phyloP scores from a whole-genome alignment of 352 stramenopile genomes.

The Globisporangium cylindrosporum region DNA sequence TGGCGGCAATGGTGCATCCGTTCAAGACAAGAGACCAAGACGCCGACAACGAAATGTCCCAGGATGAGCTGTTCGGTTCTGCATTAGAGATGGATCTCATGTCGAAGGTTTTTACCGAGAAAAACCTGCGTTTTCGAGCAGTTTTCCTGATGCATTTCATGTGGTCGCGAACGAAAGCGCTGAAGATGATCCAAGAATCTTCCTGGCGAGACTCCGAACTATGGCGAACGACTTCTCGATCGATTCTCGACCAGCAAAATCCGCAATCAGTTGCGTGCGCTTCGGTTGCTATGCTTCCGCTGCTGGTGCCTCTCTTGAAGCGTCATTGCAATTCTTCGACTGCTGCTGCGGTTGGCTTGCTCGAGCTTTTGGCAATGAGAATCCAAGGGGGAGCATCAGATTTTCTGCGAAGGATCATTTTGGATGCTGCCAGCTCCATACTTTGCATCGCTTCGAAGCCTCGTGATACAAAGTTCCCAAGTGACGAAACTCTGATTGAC shows the following conservation, averaged over 20 bases:
- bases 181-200: slow-evolving; percentile 30
- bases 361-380: slow-evolving; percentile 38
- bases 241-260: slow-evolving; percentile 32
- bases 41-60: neutral
- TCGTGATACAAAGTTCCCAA: neutral
- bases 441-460: slow-evolving; percentile 26
- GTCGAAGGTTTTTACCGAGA: slow-evolving; percentile 23
- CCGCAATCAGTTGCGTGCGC: slow-evolving; percentile 24
- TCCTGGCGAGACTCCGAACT: slow-evolving; percentile 40
- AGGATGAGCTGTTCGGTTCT: slow-evolving; percentile 8
- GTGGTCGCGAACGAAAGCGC: slow-evolving; percentile 37
- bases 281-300: slow-evolving; percentile 35
- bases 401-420: slow-evolving; percentile 24
- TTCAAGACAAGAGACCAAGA: slow-evolving; percentile 22
- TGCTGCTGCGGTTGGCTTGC: slow-evolving; percentile 35
- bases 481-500: neutral
- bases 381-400: slow-evolving; percentile 29
- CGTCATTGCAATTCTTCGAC: slow-evolving; percentile 28
- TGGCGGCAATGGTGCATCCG: slow-evolving; percentile 32
- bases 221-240: slow-evolving; percentile 35
- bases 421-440: slow-evolving; percentile 32
- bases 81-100: slow-evolving; percentile 6
- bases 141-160: slow-evolving; percentile 44
- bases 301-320: slow-evolving; percentile 44
- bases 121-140: slow-evolving; percentile 24